Conservation (phyloP, 352 stramenopile genomes). For the Blastocystis sp. region DNA sequence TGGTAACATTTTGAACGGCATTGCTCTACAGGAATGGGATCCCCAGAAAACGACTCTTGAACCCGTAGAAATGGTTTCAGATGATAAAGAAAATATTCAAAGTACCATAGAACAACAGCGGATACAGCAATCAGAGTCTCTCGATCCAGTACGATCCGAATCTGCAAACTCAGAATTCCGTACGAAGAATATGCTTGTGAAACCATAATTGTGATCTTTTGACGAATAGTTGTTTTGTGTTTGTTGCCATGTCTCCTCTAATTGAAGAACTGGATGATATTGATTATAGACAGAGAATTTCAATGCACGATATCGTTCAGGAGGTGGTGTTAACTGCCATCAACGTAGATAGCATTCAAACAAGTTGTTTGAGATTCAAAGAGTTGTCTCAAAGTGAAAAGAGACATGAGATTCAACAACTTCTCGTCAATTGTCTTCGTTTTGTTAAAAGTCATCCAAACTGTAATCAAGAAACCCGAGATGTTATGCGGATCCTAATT, state of each 20-base stretch:
- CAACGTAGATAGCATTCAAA: background rate
- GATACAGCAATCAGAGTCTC: background rate
- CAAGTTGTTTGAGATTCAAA: background rate
- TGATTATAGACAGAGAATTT: background rate
- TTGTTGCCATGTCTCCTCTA: slow-evolving; percentile 2
- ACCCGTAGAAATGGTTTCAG: background rate
- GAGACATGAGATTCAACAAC: background rate
- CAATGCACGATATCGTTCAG: background rate
- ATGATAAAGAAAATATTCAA: background rate
- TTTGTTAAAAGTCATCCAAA: background rate
- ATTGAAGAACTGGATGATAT: slow-evolving; percentile 3
- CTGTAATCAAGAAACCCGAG: background rate
- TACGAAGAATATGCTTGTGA: too few relatives aligned
- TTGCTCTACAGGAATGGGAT: background rate
- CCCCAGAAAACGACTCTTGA: background rate
- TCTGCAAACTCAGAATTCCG: background rate
- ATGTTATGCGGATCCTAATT: background rate
- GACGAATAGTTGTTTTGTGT: slow-evolving; percentile 10
- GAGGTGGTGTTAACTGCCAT: background rate
- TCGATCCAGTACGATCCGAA: background rate
- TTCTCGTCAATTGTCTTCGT: background rate
- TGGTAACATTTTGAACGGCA: background rate
- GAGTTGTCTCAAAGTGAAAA: background rate
- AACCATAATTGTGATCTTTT: too few relatives aligned
- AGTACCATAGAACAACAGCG: background rate